These are phyloP conservation scores for Quercus alba DNA, from an alignment of 306 rosid species.

Conservation along the genomic window DNA sequence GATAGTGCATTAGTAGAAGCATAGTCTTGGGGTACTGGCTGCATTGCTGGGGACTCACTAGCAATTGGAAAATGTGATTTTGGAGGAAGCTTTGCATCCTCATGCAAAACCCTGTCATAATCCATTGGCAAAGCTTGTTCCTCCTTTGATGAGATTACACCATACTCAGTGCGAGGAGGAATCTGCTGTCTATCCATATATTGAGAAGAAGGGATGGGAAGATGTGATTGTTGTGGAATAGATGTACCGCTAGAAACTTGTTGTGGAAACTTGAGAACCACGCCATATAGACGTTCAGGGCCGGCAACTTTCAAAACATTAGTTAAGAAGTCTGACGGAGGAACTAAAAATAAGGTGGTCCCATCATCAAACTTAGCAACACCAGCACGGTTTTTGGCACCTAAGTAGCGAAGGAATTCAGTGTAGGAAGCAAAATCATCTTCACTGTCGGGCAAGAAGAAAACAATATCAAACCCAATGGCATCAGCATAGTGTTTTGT, in stretches of 20 bases:
- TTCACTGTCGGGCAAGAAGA: constrained; percentile 96
- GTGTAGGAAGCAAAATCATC: constrained; percentile 99
- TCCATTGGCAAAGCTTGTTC: constrained; percentile 58
- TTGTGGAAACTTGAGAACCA: constrained; percentile 89
- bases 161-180: constrained; percentile 63
- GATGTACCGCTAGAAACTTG: constrained; percentile 44
- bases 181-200: constrained; percentile 61
- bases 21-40: constrained; percentile 53
- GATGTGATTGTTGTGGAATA: constrained; percentile 48
- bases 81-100: constrained; percentile 57
- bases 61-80: constrained; percentile 48
- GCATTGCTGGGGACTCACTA: constrained; percentile 50
- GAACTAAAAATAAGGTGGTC: constrained; percentile 90
- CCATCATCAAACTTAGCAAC: constrained; percentile 92
- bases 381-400: constrained; percentile 96
- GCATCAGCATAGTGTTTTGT: constrained; percentile 92
- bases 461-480: constrained; percentile 81
- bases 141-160: constrained; percentile 47
- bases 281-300: constrained; percentile 96
- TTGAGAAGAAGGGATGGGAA: constrained; percentile 56
- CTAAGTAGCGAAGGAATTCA: constrained; percentile 87
- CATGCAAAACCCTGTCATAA: constrained; percentile 59
- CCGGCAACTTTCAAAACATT: constrained; percentile 82
- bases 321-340: constrained; percentile 93
- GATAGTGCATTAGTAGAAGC: constrained; percentile 41